Evolutionary conservation across 2,329 filamentous ascomycete species (phyloP).

Genomic region (Knufia petricola): DNA sequence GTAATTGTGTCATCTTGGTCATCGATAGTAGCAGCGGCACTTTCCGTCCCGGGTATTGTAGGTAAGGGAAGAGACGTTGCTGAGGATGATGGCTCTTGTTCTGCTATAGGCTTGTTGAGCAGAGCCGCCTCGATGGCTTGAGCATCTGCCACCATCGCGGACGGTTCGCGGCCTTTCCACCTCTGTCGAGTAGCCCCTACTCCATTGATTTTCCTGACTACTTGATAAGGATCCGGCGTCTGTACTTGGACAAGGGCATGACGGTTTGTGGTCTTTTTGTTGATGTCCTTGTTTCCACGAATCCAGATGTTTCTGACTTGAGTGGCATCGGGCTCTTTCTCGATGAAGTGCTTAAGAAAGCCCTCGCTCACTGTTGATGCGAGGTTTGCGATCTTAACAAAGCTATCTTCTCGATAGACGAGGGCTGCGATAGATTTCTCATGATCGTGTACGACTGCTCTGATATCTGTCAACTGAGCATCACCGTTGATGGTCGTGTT

Average conservation of each 20-base stretch:
- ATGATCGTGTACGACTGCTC: background rate
- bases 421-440: background rate
- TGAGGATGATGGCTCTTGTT: background rate
- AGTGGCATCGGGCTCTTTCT: background rate
- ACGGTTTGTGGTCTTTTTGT: background rate
- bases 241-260: background rate
- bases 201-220: background rate
- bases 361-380: background rate
- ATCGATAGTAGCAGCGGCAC: background rate
- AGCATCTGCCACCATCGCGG: background rate
- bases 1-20: background rate
- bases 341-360: too few relatives aligned
- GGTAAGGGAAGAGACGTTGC: background rate
- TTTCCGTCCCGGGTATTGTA: background rate
- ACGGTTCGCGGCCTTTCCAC: background rate
- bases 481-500: background rate
- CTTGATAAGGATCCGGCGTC: background rate
- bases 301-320: background rate
- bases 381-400: background rate
- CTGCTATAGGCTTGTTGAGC: background rate
- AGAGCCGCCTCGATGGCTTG: background rate
- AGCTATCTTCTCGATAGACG: background rate
- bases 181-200: background rate
- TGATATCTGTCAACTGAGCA: background rate
- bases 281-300: background rate